A percentile compares a stretch with the other conserved stretches of the same genome.
Conservation (phyloP, 208 protist species). For the Porcisia deanei region DNA sequence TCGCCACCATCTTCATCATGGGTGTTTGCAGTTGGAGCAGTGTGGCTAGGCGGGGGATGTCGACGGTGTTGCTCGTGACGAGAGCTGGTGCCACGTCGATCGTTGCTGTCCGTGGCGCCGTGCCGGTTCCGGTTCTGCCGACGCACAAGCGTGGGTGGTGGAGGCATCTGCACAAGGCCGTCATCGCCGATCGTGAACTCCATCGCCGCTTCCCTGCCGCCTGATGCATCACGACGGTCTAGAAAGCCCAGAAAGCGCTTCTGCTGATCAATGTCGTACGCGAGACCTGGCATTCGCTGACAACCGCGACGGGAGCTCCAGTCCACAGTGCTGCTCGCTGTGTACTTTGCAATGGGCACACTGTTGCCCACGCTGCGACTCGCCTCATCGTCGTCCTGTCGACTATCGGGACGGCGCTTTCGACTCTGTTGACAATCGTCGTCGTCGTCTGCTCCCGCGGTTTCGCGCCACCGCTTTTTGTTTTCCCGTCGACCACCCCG, state of each 20-base stretch:
- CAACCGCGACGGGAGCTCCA: conserved; percentile 29
- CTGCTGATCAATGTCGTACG: conserved; percentile 28
- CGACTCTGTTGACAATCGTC: conserved; percentile 10
- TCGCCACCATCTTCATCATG: conserved; percentile 9
- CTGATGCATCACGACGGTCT: conserved; percentile 19
- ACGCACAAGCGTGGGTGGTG: conserved; percentile 24
- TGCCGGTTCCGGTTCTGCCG: conserved; percentile 1
- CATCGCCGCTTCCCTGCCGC: conserved; percentile 14
- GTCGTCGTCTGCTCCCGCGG: not conserved
- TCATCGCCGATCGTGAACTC: conserved; percentile 23
- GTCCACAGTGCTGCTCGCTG: conserved; percentile 8
- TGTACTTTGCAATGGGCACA: not conserved
- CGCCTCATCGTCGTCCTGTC: not conserved
- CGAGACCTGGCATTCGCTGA: conserved; percentile 20
- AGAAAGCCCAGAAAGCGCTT: conserved; percentile 25
- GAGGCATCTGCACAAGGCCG: conserved; percentile 34
- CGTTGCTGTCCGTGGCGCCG: not conserved
- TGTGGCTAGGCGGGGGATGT: not conserved
- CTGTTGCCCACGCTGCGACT: not conserved
- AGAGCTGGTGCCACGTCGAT: not conserved
- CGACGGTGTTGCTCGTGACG: not conserved
- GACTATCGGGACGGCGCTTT: conserved; percentile 9
- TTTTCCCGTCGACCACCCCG: not conserved
- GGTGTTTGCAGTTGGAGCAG: not conserved
- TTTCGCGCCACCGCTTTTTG: not conserved